Evolutionary conservation across 2,329 filamentous ascomycete species (phyloP).

Genomic region (Microsporum audouinii): DNA sequence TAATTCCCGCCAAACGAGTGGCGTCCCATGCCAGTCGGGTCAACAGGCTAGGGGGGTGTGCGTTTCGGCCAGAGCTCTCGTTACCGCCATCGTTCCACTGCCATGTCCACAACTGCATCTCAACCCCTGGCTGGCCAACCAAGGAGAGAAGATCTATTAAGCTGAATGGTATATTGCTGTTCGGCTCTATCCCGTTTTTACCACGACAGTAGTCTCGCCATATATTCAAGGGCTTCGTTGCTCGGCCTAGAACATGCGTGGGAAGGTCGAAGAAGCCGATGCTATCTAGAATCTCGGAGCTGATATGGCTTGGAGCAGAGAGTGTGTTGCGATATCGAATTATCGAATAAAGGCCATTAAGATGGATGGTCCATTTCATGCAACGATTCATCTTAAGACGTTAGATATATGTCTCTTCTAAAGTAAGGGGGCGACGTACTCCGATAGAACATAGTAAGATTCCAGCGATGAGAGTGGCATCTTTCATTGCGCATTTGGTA

Average conservation of each 20-base stretch:
- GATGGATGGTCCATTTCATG: conserved; percentile 12
- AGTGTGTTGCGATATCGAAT: conserved; percentile 6
- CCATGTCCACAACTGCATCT: conserved; percentile 11
- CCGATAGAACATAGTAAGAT: conserved; percentile 10
- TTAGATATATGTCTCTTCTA: neutral
- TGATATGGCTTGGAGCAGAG: conserved; percentile 3
- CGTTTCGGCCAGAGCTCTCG: neutral
- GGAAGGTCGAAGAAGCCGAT: conserved; percentile 13
- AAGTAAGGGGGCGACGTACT: conserved; percentile 1
- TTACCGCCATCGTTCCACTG: neutral
- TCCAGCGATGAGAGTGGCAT: conserved; percentile 11
- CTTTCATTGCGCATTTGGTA: neutral
- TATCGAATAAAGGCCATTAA: conserved; percentile 10
- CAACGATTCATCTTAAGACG: conserved; percentile 10
- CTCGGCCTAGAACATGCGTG: conserved; percentile 10
- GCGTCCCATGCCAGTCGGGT: conserved; percentile 8
- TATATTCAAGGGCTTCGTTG: conserved; percentile 10
- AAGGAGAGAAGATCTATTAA: conserved; percentile 10
- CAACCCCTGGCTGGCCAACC: conserved; percentile 9
- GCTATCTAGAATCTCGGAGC: conserved; percentile 8
- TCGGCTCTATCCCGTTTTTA: conserved; percentile 9
- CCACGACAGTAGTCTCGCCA: conserved; percentile 14
- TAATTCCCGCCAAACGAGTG: conserved; percentile 9
- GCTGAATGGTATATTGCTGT: conserved; percentile 11
- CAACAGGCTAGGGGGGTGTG: neutral